Evolutionary conservation across 106 monocot species (phyloP), one percentile per base, ranked within the genome.

Genomic region (Amphibolis antarctica): DNA sequence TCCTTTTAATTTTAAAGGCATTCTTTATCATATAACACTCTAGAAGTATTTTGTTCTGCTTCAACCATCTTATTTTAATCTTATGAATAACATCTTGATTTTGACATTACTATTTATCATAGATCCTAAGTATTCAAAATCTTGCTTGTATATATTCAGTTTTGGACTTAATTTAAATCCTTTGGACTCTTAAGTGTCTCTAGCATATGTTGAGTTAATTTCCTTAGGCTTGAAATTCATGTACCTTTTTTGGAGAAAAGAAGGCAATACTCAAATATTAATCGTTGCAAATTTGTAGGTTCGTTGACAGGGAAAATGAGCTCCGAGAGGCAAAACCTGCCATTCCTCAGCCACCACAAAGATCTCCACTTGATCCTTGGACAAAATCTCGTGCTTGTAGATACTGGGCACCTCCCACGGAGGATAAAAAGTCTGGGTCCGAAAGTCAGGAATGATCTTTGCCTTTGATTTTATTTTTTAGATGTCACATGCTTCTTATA

Each of bases 231-330:
- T 7, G 2, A 36, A 7, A 4, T 36, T 7, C 36, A 36, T 36
- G 7, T 36, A 36, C 36, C 36, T 36, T 36, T n/a, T n/a, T n/a
- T n/a, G n/a, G n/a, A n/a, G n/a, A 49, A 49, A 13, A 9, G 10
- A 17, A 49, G 10, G 9, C 26, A 48, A 27, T 7, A 3, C 42
- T n/a, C 3, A 24, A 27, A 44, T 43, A 1, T n/a, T 64, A 6
- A 2, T 42, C 42, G 9, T 30, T 51, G 26, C 29, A 12, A 48
- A 52, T 64, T 36, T 54, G 22, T 81, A 94, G 94, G 63, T 96
- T 96, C 65, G 82, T 96, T 28, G 96, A 96, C 60, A 77, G 96
- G 60, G 90, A 96, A 63, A 96, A 96, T 22, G 96, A 96, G 61
- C 86, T 96, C 11, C 72, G 90, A 69, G 96, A 96, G 59, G 86